phyloP scores from a whole-genome alignment of 192 early-diverging fungal species.

The Backusella australiensis region DNA sequence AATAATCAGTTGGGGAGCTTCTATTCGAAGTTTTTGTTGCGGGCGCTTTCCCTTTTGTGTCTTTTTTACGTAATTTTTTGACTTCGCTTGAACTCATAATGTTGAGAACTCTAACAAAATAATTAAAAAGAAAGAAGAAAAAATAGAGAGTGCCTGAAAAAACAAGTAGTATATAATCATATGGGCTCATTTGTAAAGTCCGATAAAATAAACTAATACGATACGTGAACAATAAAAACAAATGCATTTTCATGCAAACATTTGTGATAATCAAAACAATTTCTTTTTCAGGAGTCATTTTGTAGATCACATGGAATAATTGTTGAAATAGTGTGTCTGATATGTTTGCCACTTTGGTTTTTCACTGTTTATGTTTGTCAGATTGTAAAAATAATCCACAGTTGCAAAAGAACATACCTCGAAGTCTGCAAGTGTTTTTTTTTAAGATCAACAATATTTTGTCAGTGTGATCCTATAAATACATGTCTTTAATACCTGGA shows the following conservation, averaged over 20 bases:
- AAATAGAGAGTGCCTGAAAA: neutral
- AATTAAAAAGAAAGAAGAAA: neutral
- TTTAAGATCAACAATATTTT: no score
- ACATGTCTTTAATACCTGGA: no score
- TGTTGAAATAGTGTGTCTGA: no score
- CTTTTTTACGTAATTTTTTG: neutral
- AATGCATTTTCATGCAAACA: neutral
- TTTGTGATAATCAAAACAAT: neutral
- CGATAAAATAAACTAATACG: neutral
- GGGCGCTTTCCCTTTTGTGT: neutral
- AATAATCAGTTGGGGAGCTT: neutral
- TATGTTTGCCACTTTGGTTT: no score
- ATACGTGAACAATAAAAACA: neutral
- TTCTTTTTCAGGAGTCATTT: no score
- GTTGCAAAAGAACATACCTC: no score
- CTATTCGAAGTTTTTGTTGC: neutral
- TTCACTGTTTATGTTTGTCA: no score
- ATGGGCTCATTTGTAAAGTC: neutral
- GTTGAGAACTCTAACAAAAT: neutral
- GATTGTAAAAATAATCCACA: no score
- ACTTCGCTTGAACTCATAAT: neutral
- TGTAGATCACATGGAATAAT: no score
- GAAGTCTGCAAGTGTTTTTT: no score
- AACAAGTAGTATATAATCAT: neutral
- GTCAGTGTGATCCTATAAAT: no score